Evolutionary conservation across 2,329 filamentous ascomycete genomes (phyloP).

Genomic region (Davidsoniella eucalypti): DNA sequence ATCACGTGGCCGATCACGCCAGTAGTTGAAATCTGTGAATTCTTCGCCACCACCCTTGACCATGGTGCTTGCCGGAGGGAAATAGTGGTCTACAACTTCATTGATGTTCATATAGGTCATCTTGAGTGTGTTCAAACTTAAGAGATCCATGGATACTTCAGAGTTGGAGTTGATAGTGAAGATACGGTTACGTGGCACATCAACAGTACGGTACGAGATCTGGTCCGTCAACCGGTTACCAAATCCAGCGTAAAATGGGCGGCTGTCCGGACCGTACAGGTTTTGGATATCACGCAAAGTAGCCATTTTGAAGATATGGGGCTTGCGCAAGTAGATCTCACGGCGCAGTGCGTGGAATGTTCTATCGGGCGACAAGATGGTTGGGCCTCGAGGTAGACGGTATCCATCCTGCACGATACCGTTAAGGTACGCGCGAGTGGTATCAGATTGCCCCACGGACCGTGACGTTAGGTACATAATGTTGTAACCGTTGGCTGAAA

Average conservation of each 20-base stretch:
- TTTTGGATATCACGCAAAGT: constrained; percentile 87
- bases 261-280: constrained; percentile 60
- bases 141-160: constrained; percentile 78
- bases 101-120: constrained; percentile 95
- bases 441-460: constrained; percentile 85
- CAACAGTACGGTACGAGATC: constrained; percentile 86
- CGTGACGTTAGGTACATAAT: constrained; percentile 95
- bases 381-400: constrained; percentile 72
- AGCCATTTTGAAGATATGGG: constrained; percentile 99
- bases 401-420: constrained; percentile 81
- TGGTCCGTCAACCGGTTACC: constrained; percentile 94
- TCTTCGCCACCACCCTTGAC: constrained; percentile 83
- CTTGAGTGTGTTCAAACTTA: constrained; percentile 86
- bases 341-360: constrained; percentile 85
- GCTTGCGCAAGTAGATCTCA: constrained; percentile 89
- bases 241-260: constrained; percentile 92
- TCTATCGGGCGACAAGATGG: constrained; percentile 86
- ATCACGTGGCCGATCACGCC: constrained; percentile 72
- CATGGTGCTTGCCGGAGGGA: constrained; percentile 75
- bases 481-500: constrained; percentile 90
- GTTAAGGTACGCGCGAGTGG: constrained; percentile 72
- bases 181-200: constrained; percentile 84
- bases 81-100: constrained; percentile 95
- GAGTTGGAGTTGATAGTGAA: constrained; percentile 98
- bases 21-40: constrained; percentile 95